These are phyloP conservation scores for Cryoendolithus antarcticus DNA, from an alignment of 2,329 filamentous ascomycete genomes.

Conservation along the genomic window DNA sequence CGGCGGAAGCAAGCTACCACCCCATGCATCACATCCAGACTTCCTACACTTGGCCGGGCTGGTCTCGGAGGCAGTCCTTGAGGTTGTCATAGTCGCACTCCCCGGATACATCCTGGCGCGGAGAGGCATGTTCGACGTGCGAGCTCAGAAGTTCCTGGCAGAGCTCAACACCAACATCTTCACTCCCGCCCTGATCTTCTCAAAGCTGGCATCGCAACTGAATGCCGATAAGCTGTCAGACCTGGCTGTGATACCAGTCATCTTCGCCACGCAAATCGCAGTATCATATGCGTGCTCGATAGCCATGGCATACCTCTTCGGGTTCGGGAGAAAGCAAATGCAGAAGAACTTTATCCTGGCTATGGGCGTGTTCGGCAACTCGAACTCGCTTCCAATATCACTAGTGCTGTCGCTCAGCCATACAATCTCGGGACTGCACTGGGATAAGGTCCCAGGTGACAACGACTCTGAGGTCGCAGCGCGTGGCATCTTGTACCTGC, in stretches of 20 bases:
- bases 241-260: slow-evolving; percentile 85
- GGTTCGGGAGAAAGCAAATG: slow-evolving; percentile 54
- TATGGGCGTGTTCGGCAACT: slow-evolving; percentile 97
- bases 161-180: slow-evolving; percentile 95
- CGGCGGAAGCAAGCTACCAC: slow-evolving; percentile 11
- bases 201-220: slow-evolving; percentile 87
- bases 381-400: slow-evolving; percentile 93
- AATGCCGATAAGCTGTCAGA: slow-evolving; percentile 83
- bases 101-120: slow-evolving; percentile 88
- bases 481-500: slow-evolving; percentile 82
- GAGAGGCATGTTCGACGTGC: slow-evolving; percentile 85
- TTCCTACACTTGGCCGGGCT: slow-evolving; percentile 61
- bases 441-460: slow-evolving; percentile 80
- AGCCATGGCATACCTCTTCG: slow-evolving; percentile 58
- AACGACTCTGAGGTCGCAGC: slow-evolving; percentile 92
- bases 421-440: slow-evolving; percentile 83
- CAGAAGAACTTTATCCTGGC: slow-evolving; percentile 90
- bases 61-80: slow-evolving; percentile 87
- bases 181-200: slow-evolving; percentile 95
- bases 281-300: slow-evolving; percentile 73
- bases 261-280: slow-evolving; percentile 77
- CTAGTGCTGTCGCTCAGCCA: slow-evolving; percentile 88
- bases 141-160: slow-evolving; percentile 91
- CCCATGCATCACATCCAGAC: slow-evolving; percentile 45
- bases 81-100: slow-evolving; percentile 88